Percentiles rank a stretch among this genome's conserved stretches.
phyloP scores from a whole-genome alignment of 2,329 filamentous ascomycete species.

The Clonostachys solani region DNA sequence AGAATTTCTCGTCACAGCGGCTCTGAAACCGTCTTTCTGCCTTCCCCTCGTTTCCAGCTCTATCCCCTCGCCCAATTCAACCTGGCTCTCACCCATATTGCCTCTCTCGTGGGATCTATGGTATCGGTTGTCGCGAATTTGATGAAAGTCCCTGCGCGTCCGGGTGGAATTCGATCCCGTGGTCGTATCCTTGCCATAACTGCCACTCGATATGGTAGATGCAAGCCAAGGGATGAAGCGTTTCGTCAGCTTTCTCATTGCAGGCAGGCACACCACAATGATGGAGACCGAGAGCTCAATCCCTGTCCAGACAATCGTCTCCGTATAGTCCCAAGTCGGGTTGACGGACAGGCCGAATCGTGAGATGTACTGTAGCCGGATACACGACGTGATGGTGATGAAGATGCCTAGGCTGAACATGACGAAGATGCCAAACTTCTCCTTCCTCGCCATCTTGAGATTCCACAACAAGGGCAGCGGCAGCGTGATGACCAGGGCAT shows the following conservation, averaged over 20 bases:
- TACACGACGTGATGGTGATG: conserved; percentile 4
- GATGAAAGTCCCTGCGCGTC: no score
- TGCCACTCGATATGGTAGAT: no score
- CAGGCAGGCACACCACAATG: conserved; percentile 33
- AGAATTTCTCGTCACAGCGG: no score
- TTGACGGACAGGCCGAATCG: conserved; percentile 24
- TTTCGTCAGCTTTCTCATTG: conserved; percentile 22
- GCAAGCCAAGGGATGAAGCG: conserved; percentile 1
- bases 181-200: conserved; percentile 2
- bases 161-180: no score
- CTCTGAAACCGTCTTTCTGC: no score
- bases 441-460: conserved; percentile 5
- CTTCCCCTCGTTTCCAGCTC: conserved; percentile 9
- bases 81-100: conserved; percentile 14
- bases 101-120: conserved; percentile 1
- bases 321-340: conserved; percentile 34
- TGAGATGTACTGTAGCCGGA: conserved; percentile 22
- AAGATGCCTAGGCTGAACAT: conserved; percentile 9
- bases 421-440: conserved; percentile 16
- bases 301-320: conserved; percentile 35
- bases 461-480: conserved; percentile 24
- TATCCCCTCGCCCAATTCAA: conserved; percentile 7
- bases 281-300: conserved; percentile 35
- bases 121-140: background rate
- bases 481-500: conserved; percentile 22